These are phyloP conservation scores for Rubia yunnanensis DNA, from an alignment of 257 asterid species.

Conservation along the genomic window DNA sequence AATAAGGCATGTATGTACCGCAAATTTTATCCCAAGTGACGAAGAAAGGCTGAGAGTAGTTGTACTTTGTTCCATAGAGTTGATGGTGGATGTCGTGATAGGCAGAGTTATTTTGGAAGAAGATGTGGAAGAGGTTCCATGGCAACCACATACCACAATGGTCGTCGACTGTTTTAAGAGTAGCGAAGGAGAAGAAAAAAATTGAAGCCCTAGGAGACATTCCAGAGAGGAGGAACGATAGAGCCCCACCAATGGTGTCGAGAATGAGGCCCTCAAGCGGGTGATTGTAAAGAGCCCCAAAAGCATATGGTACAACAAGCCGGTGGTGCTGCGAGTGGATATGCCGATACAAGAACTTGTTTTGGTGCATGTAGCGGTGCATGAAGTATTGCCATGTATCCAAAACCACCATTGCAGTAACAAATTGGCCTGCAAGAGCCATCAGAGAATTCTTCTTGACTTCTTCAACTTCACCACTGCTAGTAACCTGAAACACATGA, in stretches of 20 bases:
- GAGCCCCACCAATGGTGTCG: slow-evolving; percentile 81
- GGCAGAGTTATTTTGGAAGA: slow-evolving; percentile 76
- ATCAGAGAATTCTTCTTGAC: slow-evolving; percentile 35
- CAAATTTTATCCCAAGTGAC: slow-evolving; percentile 79
- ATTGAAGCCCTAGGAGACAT: slow-evolving; percentile 86
- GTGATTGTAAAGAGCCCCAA: slow-evolving; percentile 90
- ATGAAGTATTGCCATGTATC: slow-evolving; percentile 92
- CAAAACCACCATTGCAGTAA: slow-evolving; percentile 61
- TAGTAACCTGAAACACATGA: slow-evolving; percentile 47
- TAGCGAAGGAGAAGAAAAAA: slow-evolving; percentile 87
- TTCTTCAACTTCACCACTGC: slow-evolving; percentile 34
- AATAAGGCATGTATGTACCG: slow-evolving; percentile 82
- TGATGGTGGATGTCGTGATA: slow-evolving; percentile 93
- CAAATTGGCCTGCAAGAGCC: slow-evolving; percentile 48
- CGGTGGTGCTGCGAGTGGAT: slow-evolving; percentile 89
- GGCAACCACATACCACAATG: slow-evolving; percentile 95
- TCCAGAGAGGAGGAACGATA: slow-evolving; percentile 77
- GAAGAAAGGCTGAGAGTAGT: slow-evolving; percentile 90
- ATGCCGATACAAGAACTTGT: slow-evolving; percentile 80
- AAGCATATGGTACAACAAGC: slow-evolving; percentile 80
- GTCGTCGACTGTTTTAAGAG: slow-evolving; percentile 83
- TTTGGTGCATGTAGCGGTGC: slow-evolving; percentile 93
- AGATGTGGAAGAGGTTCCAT: slow-evolving; percentile 64
- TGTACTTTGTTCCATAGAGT: slow-evolving; percentile 72
- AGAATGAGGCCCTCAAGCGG: slow-evolving; percentile 86